phyloP scores from a whole-genome alignment of 371 early-diverging fungal genomes.

The Chytridiales sp. region DNA sequence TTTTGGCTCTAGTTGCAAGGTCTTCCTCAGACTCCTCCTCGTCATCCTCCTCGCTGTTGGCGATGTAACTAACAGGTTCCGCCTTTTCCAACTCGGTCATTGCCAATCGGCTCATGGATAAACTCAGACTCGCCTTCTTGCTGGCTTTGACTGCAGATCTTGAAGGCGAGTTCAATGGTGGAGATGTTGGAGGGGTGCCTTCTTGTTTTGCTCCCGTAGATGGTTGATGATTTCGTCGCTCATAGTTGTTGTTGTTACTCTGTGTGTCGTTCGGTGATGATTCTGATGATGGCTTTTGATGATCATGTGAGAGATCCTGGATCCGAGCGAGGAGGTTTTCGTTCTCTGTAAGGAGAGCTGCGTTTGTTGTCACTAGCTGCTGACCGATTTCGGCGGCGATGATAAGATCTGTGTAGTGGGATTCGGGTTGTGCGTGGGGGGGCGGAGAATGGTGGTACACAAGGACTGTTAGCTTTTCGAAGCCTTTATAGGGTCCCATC shows the following conservation, averaged over 20 bases:
- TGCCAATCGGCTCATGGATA: conserved; percentile 7
- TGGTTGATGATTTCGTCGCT: background rate
- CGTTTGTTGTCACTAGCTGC: conserved; percentile 35
- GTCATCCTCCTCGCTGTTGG: background rate
- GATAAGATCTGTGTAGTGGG: no score
- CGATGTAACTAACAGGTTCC: background rate
- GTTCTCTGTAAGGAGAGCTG: conserved; percentile 19
- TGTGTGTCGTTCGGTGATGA: no score
- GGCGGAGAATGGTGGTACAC: no score
- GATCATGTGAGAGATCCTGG: no score
- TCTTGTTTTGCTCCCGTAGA: background rate
- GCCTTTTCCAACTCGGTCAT: background rate
- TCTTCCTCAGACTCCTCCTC: background rate
- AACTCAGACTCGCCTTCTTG: conserved; percentile 4
- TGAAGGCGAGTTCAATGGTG: background rate
- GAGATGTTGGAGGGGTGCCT: background rate
- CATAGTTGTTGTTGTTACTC: no score
- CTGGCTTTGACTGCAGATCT: conserved; percentile 4
- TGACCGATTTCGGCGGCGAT: conserved; percentile 44
- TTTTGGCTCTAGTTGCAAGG: background rate
- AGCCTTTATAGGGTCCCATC: no score
- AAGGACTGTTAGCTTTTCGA: no score
- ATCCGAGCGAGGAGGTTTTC: conserved; percentile 17
- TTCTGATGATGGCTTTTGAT: no score
- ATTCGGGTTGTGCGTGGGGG: no score